phyloP scores from a whole-genome alignment of 495 filamentous ascomycete species.

The Aspergillus ostianus region DNA sequence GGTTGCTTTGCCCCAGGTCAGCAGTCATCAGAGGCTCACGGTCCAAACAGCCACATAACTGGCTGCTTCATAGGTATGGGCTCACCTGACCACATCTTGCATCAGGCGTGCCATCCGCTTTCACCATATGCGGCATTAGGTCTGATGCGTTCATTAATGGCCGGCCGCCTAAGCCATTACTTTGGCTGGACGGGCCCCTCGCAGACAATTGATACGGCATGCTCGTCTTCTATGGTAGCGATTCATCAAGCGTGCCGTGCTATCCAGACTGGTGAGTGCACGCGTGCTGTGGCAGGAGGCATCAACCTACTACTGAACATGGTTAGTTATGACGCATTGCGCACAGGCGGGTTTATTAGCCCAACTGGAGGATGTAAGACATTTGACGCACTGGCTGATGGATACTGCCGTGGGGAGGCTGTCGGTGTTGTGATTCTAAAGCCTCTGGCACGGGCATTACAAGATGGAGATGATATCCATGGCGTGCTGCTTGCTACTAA shows the following conservation, averaged over 20 bases:
- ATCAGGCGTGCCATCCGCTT: conserved; percentile 26
- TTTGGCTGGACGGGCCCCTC: conserved; percentile 42
- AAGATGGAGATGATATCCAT: conserved; percentile 58
- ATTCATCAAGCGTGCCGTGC: conserved; percentile 23
- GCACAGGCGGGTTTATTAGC: conserved; percentile 25
- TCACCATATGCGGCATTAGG: conserved; percentile 36
- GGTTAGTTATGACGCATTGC: conserved; percentile 15
- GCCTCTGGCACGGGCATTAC: conserved; percentile 54
- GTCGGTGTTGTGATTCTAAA: conserved; percentile 64
- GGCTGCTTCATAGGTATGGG: conserved; percentile 36
- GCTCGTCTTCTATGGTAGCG: conserved; percentile 30
- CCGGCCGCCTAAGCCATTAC: conserved; percentile 33
- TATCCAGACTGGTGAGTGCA: conserved; percentile 10
- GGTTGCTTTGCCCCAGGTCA: conserved; percentile 24
- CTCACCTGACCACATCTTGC: conserved; percentile 31
- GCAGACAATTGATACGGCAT: conserved; percentile 35
- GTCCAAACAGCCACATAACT: conserved; percentile 1
- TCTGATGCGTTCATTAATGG: conserved; percentile 25
- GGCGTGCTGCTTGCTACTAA: conserved; percentile 47
- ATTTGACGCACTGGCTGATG: conserved; percentile 63
- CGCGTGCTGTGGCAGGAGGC: conserved; percentile 24
- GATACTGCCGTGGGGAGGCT: conserved; percentile 66
- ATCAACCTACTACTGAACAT: conserved; percentile 31
- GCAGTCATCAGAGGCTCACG: too few relatives aligned
- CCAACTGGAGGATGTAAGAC: conserved; percentile 52